These are phyloP conservation scores for Chaetothyriales sp. DNA, from an alignment of 2,329 filamentous ascomycete genomes.

Conservation along the genomic window DNA sequence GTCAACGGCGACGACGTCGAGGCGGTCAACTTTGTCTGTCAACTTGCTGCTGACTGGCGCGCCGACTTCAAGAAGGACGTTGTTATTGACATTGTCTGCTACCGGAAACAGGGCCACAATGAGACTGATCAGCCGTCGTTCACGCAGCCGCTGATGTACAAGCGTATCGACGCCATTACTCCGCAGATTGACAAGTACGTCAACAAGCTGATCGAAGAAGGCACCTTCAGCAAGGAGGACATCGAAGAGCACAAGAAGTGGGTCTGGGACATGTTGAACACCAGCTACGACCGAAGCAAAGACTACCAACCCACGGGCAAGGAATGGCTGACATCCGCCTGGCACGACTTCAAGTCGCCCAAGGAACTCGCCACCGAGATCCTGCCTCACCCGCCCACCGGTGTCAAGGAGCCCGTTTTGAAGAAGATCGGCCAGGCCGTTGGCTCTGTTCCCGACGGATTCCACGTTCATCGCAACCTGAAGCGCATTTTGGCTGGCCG, in stretches of 20 bases:
- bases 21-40: slow-evolving; percentile 95
- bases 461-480: slow-evolving; percentile 83
- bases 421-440: slow-evolving; percentile 73
- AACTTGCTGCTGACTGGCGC: slow-evolving; percentile 92
- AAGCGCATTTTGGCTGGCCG: slow-evolving; percentile 87
- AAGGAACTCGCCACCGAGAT: slow-evolving; percentile 93
- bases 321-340: slow-evolving; percentile 96
- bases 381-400: slow-evolving; percentile 78
- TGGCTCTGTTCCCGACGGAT: slow-evolving; percentile 63
- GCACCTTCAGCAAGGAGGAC: slow-evolving; percentile 92
- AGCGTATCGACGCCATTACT: slow-evolving; percentile 75
- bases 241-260: slow-evolving; percentile 98
- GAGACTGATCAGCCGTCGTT: slow-evolving; percentile 98
- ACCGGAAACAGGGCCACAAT: slow-evolving; percentile 98
- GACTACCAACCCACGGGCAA: slow-evolving; percentile 93
- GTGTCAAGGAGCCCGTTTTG: slow-evolving; percentile 55
- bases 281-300: slow-evolving; percentile 93
- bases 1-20: slow-evolving; percentile 98
- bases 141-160: slow-evolving; percentile 99
- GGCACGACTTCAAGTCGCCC: slow-evolving; percentile 98
- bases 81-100: slow-evolving; percentile 95
- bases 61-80: slow-evolving; percentile 98
- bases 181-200: slow-evolving; percentile 83
- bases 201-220: slow-evolving; percentile 76
- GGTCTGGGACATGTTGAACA: slow-evolving; percentile 98